phyloP scores from a whole-genome alignment of 345 rosid genomes.

The Brassica carinata region DNA sequence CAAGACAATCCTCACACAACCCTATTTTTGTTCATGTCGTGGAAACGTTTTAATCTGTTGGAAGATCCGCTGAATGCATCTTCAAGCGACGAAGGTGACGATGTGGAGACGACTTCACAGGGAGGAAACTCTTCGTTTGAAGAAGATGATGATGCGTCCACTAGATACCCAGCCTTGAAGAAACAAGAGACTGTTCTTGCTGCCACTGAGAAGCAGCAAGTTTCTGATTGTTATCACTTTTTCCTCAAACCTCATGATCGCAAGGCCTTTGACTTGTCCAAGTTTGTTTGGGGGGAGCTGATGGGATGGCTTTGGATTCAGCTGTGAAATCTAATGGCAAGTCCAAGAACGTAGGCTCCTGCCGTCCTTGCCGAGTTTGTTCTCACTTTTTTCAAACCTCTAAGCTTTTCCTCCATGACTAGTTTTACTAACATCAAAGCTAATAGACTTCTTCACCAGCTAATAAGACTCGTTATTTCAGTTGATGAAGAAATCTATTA shows the following conservation, averaged over 20 bases:
- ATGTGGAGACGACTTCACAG: conserved; percentile 14
- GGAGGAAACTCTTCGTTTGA: neutral
- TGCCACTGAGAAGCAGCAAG: neutral
- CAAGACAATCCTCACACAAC: neutral
- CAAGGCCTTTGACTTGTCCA: conserved; percentile 40
- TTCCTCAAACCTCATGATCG: conserved; percentile 42
- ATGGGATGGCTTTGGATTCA: conserved; percentile 17
- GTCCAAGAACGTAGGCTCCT: neutral
- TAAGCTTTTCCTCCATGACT: neutral
- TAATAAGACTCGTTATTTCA: conserved; percentile 23
- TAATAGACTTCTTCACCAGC: neutral
- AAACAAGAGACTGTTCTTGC: neutral
- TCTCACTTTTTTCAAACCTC: conserved; percentile 26
- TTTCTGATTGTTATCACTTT: conserved; percentile 40
- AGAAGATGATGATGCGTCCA: too few relatives aligned
- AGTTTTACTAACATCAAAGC: neutral
- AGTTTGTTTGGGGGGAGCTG: conserved; percentile 45
- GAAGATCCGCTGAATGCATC: conserved; percentile 38
- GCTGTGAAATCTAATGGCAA: conserved; percentile 30
- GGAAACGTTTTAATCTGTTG: conserved; percentile 11
- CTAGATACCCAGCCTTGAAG: neutral
- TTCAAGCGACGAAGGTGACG: conserved; percentile 38
- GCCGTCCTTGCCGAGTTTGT: conserved; percentile 8
- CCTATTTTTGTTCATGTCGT: neutral
- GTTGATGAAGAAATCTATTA: conserved; percentile 39